Percentiles rank a stretch among this genome's conserved stretches.
Conservation (phyloP, 177 flowering plant species). For the Telopea speciosissima region DNA sequence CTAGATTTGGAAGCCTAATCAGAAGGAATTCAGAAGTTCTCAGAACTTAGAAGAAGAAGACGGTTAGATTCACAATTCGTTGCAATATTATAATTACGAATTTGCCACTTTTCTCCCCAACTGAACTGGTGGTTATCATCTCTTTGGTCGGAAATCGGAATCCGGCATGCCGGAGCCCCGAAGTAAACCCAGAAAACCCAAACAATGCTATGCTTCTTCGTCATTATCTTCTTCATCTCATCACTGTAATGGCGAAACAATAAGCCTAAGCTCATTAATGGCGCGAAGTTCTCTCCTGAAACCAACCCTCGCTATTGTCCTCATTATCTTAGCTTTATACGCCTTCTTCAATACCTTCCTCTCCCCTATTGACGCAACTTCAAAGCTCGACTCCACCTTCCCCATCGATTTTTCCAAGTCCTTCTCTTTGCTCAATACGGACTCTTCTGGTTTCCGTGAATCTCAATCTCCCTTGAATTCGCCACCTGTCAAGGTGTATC, state of each 20-base stretch:
- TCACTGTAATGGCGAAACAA: not conserved
- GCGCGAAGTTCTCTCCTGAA: slow-evolving; percentile 42
- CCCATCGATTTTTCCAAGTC: slow-evolving; percentile 3
- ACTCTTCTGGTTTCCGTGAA: not conserved
- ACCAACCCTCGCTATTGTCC: slow-evolving; percentile 33
- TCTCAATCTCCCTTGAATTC: slow-evolving; percentile 3
- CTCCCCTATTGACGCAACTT: slow-evolving; percentile 19
- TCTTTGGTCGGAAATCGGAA: no score
- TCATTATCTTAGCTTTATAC: slow-evolving; percentile 39
- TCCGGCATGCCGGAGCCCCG: slow-evolving; percentile 4
- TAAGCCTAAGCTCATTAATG: slow-evolving; percentile 20
- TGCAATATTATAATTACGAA: no score
- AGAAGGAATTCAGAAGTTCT: no score
- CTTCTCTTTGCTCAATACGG: slow-evolving; percentile 2
- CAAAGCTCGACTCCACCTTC: slow-evolving; percentile 9
- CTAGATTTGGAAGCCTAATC: no score
- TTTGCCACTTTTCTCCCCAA: no score
- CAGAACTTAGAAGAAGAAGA: no score
- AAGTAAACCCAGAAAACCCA: slow-evolving; percentile 10
- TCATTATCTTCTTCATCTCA: not conserved
- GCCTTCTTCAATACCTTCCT: slow-evolving; percentile 44
- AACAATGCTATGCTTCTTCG: slow-evolving; percentile 13
- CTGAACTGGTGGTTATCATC: no score
- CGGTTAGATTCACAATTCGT: no score
- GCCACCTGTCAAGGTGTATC: slow-evolving; percentile 39